Conservation (phyloP, 768 basidiomycete genomes). For the Lactarius quietus region DNA sequence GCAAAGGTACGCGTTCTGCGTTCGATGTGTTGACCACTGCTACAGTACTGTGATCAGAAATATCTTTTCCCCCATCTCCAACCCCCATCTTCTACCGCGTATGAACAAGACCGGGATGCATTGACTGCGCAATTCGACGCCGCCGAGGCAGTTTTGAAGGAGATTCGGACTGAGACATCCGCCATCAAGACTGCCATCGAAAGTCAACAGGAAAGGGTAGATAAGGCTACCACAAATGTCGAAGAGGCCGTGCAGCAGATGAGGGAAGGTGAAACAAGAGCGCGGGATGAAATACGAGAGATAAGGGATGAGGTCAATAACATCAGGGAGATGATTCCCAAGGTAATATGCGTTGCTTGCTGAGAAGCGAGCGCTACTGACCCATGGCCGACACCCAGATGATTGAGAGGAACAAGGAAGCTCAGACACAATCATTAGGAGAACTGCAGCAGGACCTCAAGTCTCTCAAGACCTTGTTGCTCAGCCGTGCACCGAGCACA, state of each 20-base stretch:
- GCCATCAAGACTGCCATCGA: constrained; percentile 71
- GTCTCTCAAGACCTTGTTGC: constrained; percentile 84
- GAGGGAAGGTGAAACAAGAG: constrained; percentile 71
- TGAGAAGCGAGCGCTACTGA: constrained; percentile 9
- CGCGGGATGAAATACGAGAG: constrained; percentile 86
- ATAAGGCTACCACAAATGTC: constrained; percentile 68
- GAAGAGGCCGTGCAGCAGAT: constrained; percentile 69
- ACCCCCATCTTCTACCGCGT: constrained; percentile 84
- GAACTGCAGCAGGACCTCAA: constrained; percentile 94
- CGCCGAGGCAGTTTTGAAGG: constrained; percentile 73
- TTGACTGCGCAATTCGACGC: constrained; percentile 88
- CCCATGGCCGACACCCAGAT: constrained; percentile 52
- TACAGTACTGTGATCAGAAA: constrained; percentile 51
- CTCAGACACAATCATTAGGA: constrained; percentile 73
- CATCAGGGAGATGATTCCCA: constrained; percentile 89
- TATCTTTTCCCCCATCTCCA: constrained; percentile 86
- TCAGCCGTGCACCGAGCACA: constrained; percentile 60
- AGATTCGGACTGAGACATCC: constrained; percentile 73
- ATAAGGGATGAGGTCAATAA: constrained; percentile 88
- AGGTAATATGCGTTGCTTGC: constrained; percentile 49
- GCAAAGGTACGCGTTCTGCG: constrained; percentile 55
- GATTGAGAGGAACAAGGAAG: constrained; percentile 90
- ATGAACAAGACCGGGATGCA: constrained; percentile 82
- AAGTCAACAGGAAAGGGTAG: constrained; percentile 69
- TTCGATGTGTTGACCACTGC: neutral